Percentiles rank a stretch among this genome's conserved stretches.
phyloP scores from a whole-genome alignment of 352 stramenopile genomes.

The Phytophthora sojae region DNA sequence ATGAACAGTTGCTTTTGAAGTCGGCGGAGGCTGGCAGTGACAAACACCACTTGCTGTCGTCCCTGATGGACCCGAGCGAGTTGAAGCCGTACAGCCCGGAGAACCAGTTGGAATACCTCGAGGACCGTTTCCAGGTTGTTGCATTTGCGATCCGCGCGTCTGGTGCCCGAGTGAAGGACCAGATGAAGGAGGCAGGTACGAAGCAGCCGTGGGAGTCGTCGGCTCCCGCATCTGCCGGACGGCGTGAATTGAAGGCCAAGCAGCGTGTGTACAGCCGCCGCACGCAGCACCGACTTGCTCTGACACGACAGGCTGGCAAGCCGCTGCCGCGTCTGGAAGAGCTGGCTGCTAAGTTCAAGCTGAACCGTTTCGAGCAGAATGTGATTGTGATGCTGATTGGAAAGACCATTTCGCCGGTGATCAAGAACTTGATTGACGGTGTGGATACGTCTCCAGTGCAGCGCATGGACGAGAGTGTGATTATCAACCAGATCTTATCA shows the following conservation, averaged over 20 bases:
- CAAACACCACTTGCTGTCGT: slow-evolving; percentile 47
- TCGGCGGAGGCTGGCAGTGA: slow-evolving; percentile 25
- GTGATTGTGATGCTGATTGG: slow-evolving; percentile 92
- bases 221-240: slow-evolving; percentile 62
- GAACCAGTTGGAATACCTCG: slow-evolving; percentile 90
- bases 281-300: slow-evolving; percentile 63
- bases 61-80: slow-evolving; percentile 57
- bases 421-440: slow-evolving; percentile 89
- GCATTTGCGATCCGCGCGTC: slow-evolving; percentile 87
- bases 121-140: slow-evolving; percentile 91
- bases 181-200: slow-evolving; percentile 90
- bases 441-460: slow-evolving; percentile 87
- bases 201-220: slow-evolving; percentile 85
- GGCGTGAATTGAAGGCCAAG: slow-evolving; percentile 89
- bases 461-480: slow-evolving; percentile 91
- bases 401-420: slow-evolving; percentile 90
- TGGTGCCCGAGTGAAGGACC: slow-evolving; percentile 84
- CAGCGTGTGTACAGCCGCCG: slow-evolving; percentile 80
- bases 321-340: slow-evolving; percentile 79
- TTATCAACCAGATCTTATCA: slow-evolving; percentile 90
- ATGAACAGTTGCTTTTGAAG: slow-evolving; percentile 38
- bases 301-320: slow-evolving; percentile 68
- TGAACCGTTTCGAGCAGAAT: slow-evolving; percentile 90
- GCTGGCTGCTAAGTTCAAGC: slow-evolving; percentile 79
- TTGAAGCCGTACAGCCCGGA: slow-evolving; percentile 84